Evolutionary conservation across 257 asterid genomes (phyloP).

Genomic region (Solanum corneliomulleri): DNA sequence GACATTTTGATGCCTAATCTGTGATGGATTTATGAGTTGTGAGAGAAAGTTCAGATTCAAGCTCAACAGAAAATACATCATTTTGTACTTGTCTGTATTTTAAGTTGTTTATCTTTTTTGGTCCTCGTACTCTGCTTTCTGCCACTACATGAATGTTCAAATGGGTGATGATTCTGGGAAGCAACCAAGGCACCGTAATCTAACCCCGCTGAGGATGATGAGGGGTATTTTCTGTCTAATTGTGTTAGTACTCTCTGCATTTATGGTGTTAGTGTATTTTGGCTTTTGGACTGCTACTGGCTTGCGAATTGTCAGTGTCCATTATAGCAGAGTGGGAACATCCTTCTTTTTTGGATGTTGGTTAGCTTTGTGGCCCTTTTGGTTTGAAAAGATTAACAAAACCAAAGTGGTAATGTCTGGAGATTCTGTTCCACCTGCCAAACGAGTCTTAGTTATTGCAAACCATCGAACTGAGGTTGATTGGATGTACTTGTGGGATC

Average conservation of each 20-base stretch:
- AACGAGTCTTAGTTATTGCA: conserved; percentile 63
- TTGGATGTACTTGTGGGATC: conserved; percentile 97
- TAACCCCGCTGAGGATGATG: conserved; percentile 39
- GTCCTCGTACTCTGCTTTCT: neutral
- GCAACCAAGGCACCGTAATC: conserved; percentile 44
- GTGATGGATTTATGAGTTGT: neutral
- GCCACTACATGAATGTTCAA: conserved; percentile 28
- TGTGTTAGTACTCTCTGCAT: conserved; percentile 56
- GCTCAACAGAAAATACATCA: neutral
- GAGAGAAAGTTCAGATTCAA: neutral
- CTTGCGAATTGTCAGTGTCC: conserved; percentile 48
- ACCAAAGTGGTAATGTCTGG: conserved; percentile 79
- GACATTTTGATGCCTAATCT: neutral
- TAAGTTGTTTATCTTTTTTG: neutral
- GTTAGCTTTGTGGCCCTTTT: conserved; percentile 90
- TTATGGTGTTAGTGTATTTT: conserved; percentile 43
- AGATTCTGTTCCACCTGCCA: conserved; percentile 48
- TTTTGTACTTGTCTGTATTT: neutral
- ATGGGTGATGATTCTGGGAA: conserved; percentile 8
- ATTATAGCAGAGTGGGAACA: conserved; percentile 50
- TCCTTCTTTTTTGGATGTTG: conserved; percentile 68
- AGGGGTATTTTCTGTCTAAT: conserved; percentile 59
- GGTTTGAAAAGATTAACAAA: conserved; percentile 64
- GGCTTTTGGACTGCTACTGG: conserved; percentile 59
- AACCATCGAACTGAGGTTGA: conserved; percentile 92